A percentile compares a stretch with the other conserved stretches of the same genome.
phyloP scores from a whole-genome alignment of 345 rosid genomes.

The thale cress (Arabidopsis thaliana) region DNA sequence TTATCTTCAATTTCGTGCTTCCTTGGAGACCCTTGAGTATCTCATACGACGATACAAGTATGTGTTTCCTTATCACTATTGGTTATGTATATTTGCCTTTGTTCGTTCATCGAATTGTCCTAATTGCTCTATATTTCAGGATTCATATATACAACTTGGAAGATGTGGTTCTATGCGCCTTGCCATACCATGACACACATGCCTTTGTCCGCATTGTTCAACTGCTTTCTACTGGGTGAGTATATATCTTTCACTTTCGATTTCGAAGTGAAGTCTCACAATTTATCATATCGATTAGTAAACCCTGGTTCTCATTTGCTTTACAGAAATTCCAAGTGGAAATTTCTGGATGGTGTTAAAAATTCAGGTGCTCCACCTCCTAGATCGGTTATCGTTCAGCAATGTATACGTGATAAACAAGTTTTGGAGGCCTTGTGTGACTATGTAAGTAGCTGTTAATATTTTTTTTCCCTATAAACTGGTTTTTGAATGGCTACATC shows the following conservation, averaged over 20 bases:
- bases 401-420: constrained; percentile 80
- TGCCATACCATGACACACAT: constrained; percentile 92
- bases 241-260: background rate
- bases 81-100: constrained; percentile 6
- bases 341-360: constrained; percentile 80
- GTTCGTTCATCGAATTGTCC: background rate
- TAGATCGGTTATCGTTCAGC: constrained; percentile 84
- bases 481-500: constrained; percentile 15
- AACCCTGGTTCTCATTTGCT: constrained; percentile 35
- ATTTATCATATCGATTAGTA: constrained; percentile 3
- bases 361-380: constrained; percentile 92
- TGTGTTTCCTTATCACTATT: constrained; percentile 26
- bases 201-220: constrained; percentile 82
- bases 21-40: constrained; percentile 85
- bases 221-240: constrained; percentile 76
- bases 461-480: background rate
- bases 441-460: constrained; percentile 63
- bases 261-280: background rate
- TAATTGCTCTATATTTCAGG: constrained; percentile 55
- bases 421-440: constrained; percentile 81
- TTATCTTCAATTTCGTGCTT: constrained; percentile 63
- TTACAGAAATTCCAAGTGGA: constrained; percentile 87
- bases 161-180: constrained; percentile 75
- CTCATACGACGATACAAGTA: constrained; percentile 92
- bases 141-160: constrained; percentile 74